phyloP scores from a whole-genome alignment of 148 eudicot genomes.

The Vaccinium darrowii region DNA sequence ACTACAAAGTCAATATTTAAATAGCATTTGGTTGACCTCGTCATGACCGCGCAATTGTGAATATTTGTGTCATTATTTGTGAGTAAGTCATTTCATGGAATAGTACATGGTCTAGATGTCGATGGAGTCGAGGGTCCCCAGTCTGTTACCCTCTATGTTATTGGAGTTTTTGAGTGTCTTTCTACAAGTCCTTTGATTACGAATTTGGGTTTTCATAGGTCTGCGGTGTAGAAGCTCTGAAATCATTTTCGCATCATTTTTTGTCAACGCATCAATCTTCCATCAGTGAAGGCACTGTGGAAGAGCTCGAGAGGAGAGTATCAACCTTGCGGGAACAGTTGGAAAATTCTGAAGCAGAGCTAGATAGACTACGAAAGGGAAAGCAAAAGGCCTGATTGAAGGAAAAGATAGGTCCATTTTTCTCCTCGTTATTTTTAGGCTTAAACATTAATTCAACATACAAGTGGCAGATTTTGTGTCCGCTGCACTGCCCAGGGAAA shows the following conservation, averaged over 20 bases:
- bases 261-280: conserved; percentile 28
- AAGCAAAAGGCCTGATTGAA: conserved; percentile 35
- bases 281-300: conserved; percentile 43
- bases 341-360: conserved; percentile 70
- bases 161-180: neutral
- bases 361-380: conserved; percentile 55
- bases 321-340: conserved; percentile 53
- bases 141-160: neutral
- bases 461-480: neutral
- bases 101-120: neutral
- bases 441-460: neutral
- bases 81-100: neutral
- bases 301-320: conserved; percentile 66
- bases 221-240: conserved; percentile 36
- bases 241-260: conserved; percentile 32
- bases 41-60: neutral
- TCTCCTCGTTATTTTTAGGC: neutral
- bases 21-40: neutral
- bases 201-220: conserved; percentile 3
- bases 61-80: neutral
- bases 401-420: neutral
- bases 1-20: neutral
- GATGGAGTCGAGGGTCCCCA: neutral
- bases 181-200: neutral
- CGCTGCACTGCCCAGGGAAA: neutral